phyloP scores from a whole-genome alignment of 495 filamentous ascomycete species.

The Trichoderma asperelloides region DNA sequence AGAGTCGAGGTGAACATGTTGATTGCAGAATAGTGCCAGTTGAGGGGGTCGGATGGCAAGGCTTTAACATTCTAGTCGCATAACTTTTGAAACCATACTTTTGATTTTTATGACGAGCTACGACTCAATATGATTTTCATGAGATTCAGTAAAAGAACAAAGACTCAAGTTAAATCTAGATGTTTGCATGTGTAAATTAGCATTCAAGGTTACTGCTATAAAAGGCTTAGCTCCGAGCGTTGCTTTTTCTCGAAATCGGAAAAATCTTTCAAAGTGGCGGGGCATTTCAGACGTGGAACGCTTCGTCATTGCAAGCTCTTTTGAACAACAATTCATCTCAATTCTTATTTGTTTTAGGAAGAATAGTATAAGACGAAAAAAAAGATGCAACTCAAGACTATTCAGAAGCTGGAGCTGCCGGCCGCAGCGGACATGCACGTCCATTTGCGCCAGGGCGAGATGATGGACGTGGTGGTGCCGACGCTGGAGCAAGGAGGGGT shows the following conservation, averaged over 20 bases:
- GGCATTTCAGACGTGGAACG: background rate
- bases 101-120: too few species aligned
- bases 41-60: too few species aligned
- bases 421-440: conserved; percentile 55
- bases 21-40: too few species aligned
- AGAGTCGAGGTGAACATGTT: background rate
- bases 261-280: background rate
- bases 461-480: conserved; percentile 76
- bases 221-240: too few species aligned
- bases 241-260: background rate
- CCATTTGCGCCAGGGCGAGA: conserved; percentile 68
- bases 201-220: too few species aligned
- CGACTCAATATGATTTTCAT: too few species aligned
- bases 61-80: too few species aligned
- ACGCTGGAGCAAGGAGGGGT: conserved; percentile 60
- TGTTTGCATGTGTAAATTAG: too few species aligned
- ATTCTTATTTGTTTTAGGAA: background rate
- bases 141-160: too few species aligned
- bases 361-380: background rate
- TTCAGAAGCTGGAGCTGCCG: conserved; percentile 49
- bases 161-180: too few species aligned
- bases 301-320: background rate
- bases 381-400: conserved; percentile 33
- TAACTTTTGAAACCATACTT: too few species aligned
- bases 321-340: background rate